Conservation (phyloP, 2,329 filamentous ascomycete species). For the Scedosporium minutisporum region DNA sequence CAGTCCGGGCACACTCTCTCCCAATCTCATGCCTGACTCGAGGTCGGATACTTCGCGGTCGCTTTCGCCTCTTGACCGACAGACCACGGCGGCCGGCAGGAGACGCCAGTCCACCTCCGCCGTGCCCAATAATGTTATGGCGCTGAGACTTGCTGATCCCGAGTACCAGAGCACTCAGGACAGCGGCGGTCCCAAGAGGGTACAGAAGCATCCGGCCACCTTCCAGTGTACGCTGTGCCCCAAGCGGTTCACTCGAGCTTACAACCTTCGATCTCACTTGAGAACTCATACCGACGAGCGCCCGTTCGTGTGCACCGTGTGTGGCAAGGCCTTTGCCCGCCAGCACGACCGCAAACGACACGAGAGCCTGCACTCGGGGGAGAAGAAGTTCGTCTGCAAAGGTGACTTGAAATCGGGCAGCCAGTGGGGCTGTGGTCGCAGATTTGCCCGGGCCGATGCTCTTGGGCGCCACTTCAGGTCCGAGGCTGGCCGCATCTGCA, state of each 20-base stretch:
- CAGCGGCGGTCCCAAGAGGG: slow-evolving; percentile 60
- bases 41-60: slow-evolving; percentile 40
- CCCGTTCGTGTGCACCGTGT: slow-evolving; percentile 94
- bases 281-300: slow-evolving; percentile 95
- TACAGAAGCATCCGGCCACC: slow-evolving; percentile 94
- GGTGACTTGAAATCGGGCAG: slow-evolving; percentile 76
- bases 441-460: slow-evolving; percentile 92
- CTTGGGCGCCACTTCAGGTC: slow-evolving; percentile 90
- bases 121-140: slow-evolving; percentile 57
- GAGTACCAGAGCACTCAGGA: slow-evolving; percentile 62
- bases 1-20: slow-evolving; percentile 35
- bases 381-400: slow-evolving; percentile 98
- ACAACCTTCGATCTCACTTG: slow-evolving; percentile 90
- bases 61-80: slow-evolving; percentile 49
- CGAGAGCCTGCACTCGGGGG: slow-evolving; percentile 88
- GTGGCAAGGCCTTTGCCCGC: slow-evolving; percentile 91
- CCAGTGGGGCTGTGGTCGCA: slow-evolving; percentile 85
- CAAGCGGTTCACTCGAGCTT: slow-evolving; percentile 91
- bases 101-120: slow-evolving; percentile 55
- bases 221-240: slow-evolving; percentile 92
- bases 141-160: slow-evolving; percentile 84
- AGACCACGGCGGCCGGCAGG: slow-evolving; percentile 28
- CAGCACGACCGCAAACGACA: slow-evolving; percentile 97
- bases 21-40: slow-evolving; percentile 37
- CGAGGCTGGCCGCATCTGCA: slow-evolving; percentile 90